A percentile compares a stretch with the other conserved stretches of the same genome.
Evolutionary conservation across 495 filamentous ascomycete species (phyloP).

Genomic region (Tuber melanosporum): DNA sequence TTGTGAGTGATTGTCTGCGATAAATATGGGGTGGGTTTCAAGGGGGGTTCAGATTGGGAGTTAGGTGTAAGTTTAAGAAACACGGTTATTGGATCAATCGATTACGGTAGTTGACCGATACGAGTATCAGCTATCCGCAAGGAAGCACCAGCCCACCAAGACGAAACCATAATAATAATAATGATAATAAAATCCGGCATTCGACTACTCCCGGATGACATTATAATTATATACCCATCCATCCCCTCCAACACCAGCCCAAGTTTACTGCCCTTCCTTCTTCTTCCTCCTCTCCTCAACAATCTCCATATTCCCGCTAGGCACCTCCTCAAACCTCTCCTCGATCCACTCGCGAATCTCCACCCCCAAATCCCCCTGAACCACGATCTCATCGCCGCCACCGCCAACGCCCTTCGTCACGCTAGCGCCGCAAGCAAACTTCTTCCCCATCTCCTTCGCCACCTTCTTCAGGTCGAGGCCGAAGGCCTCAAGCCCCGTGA

Average conservation of each 20-base stretch:
- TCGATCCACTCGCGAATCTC: constrained; percentile 86
- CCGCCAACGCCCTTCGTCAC: constrained; percentile 74
- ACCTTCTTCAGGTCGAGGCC: constrained; percentile 90
- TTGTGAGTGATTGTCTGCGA: background rate
- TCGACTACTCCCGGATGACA: background rate
- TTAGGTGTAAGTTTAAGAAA: background rate
- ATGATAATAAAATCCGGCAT: background rate
- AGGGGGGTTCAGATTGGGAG: background rate
- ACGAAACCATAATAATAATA: background rate
- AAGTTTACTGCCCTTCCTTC: constrained; percentile 25
- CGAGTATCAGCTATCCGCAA: background rate
- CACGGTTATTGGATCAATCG: background rate
- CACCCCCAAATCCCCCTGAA: constrained; percentile 93
- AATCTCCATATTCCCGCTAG: constrained; percentile 88
- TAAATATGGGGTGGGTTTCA: background rate
- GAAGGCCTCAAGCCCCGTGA: constrained; percentile 82
- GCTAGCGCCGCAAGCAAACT: constrained; percentile 86
- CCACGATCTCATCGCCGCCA: constrained; percentile 91
- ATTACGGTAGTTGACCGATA: background rate
- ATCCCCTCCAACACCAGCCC: background rate
- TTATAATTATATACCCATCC: background rate
- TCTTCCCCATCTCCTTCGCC: constrained; percentile 81
- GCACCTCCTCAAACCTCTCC: constrained; percentile 75
- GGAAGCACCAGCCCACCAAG: background rate
- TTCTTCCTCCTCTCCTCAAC: constrained; percentile 48